Percentiles rank a stretch among this genome's conserved stretches.
Conservation (phyloP, 257 asterid genomes). For the Solanum corneliomulleri region DNA sequence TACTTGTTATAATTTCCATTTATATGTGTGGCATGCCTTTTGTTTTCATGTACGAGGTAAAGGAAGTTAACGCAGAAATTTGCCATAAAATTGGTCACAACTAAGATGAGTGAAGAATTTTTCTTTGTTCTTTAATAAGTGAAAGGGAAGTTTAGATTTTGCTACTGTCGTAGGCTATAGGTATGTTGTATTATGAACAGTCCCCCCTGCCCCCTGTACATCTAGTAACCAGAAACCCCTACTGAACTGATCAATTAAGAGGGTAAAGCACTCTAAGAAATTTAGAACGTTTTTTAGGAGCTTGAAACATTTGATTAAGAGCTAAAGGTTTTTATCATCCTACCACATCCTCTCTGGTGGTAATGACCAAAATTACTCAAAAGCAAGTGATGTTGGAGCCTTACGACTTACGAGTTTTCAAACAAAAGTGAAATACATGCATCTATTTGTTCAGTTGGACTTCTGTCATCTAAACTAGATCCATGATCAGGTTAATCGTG, state of each 20-base stretch:
- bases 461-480: neutral
- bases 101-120: neutral
- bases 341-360: neutral
- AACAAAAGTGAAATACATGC: neutral
- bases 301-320: neutral
- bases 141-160: neutral
- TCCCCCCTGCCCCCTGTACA: no score
- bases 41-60: neutral
- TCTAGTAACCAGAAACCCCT: neutral
- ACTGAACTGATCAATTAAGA: neutral
- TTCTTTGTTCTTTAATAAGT: neutral
- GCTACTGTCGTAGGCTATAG: neutral
- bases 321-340: neutral
- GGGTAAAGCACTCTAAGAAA: neutral
- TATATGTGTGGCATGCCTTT: no score
- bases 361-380: neutral
- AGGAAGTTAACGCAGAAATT: neutral
- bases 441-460: neutral
- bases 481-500: neutral
- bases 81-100: neutral
- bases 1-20: neutral
- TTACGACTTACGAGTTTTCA: neutral
- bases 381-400: neutral
- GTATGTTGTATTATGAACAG: neutral
- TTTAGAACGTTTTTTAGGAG: neutral